phyloP scores from a whole-genome alignment of 371 early-diverging fungal species.

The Umbelopsis sp. region DNA sequence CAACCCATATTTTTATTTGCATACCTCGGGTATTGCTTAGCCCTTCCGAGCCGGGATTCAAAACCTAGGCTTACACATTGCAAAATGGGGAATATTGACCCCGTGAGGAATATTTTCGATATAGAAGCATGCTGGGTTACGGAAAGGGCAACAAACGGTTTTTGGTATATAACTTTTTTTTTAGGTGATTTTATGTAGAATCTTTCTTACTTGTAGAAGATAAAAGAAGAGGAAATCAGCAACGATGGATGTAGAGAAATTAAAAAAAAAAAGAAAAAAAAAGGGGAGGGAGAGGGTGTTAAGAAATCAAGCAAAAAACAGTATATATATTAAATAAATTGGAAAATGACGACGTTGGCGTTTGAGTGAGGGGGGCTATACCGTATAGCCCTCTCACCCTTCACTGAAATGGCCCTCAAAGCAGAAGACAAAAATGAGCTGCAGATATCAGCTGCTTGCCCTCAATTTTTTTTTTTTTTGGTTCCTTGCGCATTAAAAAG shows the following conservation, averaged over 20 bases:
- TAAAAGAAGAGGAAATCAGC: no score
- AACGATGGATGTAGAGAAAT: no score
- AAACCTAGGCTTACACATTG: neutral
- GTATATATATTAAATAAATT: no score
- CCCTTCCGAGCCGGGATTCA: conserved; percentile 13
- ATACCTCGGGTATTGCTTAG: conserved; percentile 5
- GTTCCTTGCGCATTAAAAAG: conserved; percentile 2
- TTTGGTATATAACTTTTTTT: neutral
- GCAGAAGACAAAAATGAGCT: neutral
- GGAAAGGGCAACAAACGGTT: neutral
- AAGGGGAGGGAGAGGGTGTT: no score
- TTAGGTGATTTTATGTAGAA: neutral
- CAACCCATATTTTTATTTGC: neutral
- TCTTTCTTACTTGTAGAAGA: neutral
- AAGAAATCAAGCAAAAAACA: no score
- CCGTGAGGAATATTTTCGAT: neutral
- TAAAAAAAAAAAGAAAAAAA: no score
- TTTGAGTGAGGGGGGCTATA: no score
- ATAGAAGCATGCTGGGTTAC: conserved; percentile 4
- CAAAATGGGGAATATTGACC: conserved; percentile 1
- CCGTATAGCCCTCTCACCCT: no score
- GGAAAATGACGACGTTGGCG: no score
- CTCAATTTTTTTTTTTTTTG: neutral
- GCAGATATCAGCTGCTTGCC: conserved; percentile 10
- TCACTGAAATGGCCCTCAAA: neutral